Base-by-base conservation (phyloP, 129 eudicot genomes). In the Escallonia herrerae region DNA sequence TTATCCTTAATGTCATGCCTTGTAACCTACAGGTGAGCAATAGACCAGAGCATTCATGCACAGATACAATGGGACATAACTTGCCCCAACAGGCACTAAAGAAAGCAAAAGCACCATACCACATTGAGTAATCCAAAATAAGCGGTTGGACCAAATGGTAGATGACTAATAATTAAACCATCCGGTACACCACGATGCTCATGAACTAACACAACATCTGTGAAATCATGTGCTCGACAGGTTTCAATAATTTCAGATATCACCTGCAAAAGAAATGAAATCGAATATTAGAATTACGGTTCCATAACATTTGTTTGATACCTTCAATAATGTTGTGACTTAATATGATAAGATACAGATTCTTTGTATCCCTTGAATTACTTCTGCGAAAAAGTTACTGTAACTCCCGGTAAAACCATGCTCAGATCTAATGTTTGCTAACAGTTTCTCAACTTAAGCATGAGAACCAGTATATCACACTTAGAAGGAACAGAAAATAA, bases 121-220 rank as follows among this genome's bases (percentile, higher is more conserved):
- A 82, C 87, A 74, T 82, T 82, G 62, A 40, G 72, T 43, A 82
- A 63, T 70, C 83, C 80, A 70, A 82, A 82, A 72, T 82, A 74
- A 6, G 87, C 83, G 65, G 87, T 82, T 61, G 87, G 87, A 22
- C 87, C 87, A 74, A 65, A 82, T 49, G 87, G 87, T 59, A 82
- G 69, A 78, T 78, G 87, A 67, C 75, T 69, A 46, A 82, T 74
- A 52, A 74, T 64, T 48, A 82, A 45, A 37, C 83, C 80, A 78
- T 82, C 87, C 14, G 87, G 87, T 64, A 82, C 83, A 56, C 87
- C 87, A 50, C 87, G 87, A 58, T 77, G 80, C 66, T 82, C 87
- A 67, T 89, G 80, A 54, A 77, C 80, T 45, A 78, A 69, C 15
- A 77, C 70, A 43, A 82, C 80, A 70, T 82, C 87, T n/a, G 87